A percentile compares a stretch with the other conserved stretches of the same genome.
Conservation (phyloP, 2,329 filamentous ascomycete species). For the Stachybotrys chlorohalonatus region DNA sequence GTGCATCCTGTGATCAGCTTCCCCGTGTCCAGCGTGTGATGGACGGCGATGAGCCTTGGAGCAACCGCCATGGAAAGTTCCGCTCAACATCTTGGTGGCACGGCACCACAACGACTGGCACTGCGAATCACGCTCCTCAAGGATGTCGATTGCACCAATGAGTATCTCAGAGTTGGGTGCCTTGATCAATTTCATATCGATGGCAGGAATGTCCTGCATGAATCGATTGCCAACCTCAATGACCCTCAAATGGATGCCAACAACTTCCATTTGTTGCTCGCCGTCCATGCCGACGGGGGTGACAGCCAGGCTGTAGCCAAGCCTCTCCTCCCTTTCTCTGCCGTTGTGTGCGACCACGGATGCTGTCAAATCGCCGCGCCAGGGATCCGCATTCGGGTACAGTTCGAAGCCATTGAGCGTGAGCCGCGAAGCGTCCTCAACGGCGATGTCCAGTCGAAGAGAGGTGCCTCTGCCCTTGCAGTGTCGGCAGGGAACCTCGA, state of each 20-base stretch:
- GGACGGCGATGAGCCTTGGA: constrained; percentile 12
- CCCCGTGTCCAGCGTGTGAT: constrained; percentile 7
- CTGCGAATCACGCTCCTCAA: constrained; percentile 15
- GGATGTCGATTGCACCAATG: constrained; percentile 39
- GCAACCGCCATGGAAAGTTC: constrained; percentile 14
- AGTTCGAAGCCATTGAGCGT: constrained; percentile 52
- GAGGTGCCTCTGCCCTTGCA: constrained; percentile 38
- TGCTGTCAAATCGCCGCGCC: constrained; percentile 34
- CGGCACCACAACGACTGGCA: constrained; percentile 44
- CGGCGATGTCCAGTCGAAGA: constrained; percentile 44
- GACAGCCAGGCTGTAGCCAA: constrained; percentile 41
- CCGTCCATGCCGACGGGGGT: constrained; percentile 36
- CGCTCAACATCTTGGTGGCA: constrained; percentile 26
- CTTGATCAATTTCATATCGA: constrained; percentile 55
- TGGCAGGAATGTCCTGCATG: constrained; percentile 41
- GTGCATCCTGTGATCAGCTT: background rate
- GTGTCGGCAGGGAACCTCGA: constrained; percentile 44
- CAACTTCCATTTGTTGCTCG: constrained; percentile 40
- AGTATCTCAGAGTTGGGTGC: constrained; percentile 44
- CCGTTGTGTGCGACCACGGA: constrained; percentile 31
- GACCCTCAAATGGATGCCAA: constrained; percentile 48
- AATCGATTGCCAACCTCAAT: constrained; percentile 50
- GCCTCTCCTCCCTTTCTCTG: constrained; percentile 24
- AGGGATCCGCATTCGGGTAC: constrained; percentile 43
- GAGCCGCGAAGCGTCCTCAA: constrained; percentile 40